A percentile compares a stretch with the other conserved stretches of the same genome.
These are phyloP conservation scores for Cylindrotheca fusiformis DNA, from an alignment of 108 stramenopile genomes.

Conservation along the genomic window DNA sequence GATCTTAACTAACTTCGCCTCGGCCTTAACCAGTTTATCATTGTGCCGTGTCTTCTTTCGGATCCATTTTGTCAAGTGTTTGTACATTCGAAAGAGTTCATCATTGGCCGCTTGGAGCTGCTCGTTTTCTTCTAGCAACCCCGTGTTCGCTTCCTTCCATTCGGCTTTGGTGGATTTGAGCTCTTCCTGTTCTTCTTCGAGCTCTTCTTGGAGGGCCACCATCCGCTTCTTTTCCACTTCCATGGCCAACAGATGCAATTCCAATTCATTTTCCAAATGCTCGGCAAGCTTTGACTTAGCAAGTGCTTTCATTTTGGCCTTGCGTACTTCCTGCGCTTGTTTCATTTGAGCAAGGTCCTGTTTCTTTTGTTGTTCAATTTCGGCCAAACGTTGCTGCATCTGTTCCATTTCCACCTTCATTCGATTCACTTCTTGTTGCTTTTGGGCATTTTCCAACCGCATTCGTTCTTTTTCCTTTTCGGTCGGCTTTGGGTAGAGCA, in stretches of 20 bases:
- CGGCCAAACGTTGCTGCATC: not conserved
- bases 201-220: not conserved
- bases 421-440: not conserved
- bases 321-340: not conserved
- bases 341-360: not conserved
- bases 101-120: not conserved
- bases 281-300: not conserved
- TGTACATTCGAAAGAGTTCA: not conserved
- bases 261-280: not conserved
- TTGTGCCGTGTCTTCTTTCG: constrained; percentile 1
- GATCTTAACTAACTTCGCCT: not conserved
- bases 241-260: not conserved
- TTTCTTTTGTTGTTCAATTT: not conserved
- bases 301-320: not conserved
- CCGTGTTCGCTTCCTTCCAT: not conserved
- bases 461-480: too few species aligned
- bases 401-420: not conserved
- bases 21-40: not conserved
- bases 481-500: too few species aligned
- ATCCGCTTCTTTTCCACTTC: not conserved
- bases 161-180: not conserved
- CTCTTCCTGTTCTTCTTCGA: constrained; percentile 5
- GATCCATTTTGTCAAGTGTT: not conserved
- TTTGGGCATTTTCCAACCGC: too few species aligned
- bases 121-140: not conserved